A percentile compares a stretch with the other conserved stretches of the same genome.
Conservation (phyloP, 495 filamentous ascomycete species). For the Neurospora africana region DNA sequence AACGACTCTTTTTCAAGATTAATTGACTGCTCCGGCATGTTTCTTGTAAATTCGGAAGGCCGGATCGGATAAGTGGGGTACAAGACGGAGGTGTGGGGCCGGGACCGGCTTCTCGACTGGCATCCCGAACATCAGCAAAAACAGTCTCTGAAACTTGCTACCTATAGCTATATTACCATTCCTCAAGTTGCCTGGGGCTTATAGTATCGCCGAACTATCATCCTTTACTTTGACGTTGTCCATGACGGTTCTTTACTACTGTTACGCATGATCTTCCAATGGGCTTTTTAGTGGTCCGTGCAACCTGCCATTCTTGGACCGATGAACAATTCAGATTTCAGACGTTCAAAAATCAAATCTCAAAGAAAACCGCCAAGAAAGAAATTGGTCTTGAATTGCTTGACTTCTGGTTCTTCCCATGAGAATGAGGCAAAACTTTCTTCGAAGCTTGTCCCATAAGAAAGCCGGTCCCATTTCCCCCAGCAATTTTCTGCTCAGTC, state of each 20-base stretch:
- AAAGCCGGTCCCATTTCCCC: neutral
- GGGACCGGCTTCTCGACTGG: neutral
- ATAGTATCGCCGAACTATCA: no score
- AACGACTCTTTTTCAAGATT: no score
- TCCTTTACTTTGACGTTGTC: no score
- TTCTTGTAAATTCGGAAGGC: no score
- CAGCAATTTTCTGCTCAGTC: neutral
- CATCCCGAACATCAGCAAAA: neutral
- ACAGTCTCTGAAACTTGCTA: no score
- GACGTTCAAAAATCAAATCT: neutral
- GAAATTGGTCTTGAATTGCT: neutral
- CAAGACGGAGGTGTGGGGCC: neutral
- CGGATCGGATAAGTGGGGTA: neutral
- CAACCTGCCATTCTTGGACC: neutral
- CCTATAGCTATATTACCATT: no score
- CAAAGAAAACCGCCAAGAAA: neutral
- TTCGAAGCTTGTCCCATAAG: neutral
- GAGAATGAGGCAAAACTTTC: neutral
- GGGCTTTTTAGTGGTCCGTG: neutral
- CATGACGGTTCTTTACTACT: no score
- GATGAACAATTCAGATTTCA: neutral
- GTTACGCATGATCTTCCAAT: neutral
- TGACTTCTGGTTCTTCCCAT: neutral
- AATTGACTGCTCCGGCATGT: no score
- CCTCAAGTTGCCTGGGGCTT: no score